Conservation (phyloP, 495 filamentous ascomycete species). For the Penicillium salamii region DNA sequence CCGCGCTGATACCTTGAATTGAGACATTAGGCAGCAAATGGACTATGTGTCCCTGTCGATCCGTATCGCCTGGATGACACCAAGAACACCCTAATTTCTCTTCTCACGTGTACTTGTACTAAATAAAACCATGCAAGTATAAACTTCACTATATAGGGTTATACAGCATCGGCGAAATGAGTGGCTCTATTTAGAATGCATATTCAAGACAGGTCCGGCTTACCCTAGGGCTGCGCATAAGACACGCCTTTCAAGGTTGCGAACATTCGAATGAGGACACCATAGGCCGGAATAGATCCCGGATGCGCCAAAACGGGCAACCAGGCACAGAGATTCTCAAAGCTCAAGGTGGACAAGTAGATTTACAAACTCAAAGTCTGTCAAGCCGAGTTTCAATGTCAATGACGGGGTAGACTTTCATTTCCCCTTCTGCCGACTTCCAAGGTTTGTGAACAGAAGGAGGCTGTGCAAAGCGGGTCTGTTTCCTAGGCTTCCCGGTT, state of each 20-base stretch:
- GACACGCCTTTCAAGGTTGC: not conserved
- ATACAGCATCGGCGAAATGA: constrained; percentile 1
- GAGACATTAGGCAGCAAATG: not conserved
- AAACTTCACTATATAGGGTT: not conserved
- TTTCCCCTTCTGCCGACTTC: constrained; percentile 17
- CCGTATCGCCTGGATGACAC: not conserved
- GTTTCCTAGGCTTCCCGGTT: constrained; percentile 24
- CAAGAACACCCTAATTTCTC: not conserved
- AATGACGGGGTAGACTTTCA: constrained; percentile 16
- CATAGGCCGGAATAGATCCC: not conserved
- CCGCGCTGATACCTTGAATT: not conserved
- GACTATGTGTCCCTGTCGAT: not conserved
- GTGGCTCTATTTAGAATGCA: constrained; percentile 3
- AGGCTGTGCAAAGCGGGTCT: constrained; percentile 34
- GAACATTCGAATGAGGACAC: no score
- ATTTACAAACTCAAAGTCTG: no score
- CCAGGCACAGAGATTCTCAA: not conserved
- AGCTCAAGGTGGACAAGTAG: no score
- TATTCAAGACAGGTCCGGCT: not conserved
- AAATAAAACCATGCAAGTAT: not conserved
- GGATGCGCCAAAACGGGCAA: not conserved
- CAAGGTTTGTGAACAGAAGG: constrained; percentile 27
- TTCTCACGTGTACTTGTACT: not conserved
- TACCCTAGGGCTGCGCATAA: constrained; percentile 7
- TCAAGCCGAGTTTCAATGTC: constrained; percentile 12